Evolutionary conservation across 495 filamentous ascomycete genomes (phyloP).

Genomic region (Letharia columbiana): DNA sequence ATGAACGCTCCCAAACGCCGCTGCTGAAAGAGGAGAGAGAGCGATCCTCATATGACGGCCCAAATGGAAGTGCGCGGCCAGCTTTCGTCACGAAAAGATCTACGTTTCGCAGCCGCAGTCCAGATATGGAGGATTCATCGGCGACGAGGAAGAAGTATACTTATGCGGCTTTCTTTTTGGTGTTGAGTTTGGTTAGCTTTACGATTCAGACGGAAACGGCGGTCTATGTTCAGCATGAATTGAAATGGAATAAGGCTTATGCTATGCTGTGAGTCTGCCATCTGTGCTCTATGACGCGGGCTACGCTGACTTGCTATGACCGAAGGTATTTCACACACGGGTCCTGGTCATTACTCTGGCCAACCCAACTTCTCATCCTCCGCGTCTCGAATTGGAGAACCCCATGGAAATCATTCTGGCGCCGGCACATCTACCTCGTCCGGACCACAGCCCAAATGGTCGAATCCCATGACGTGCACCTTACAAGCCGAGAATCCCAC

Average conservation of each 20-base stretch:
- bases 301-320: conserved; percentile 1
- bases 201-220: conserved; percentile 89
- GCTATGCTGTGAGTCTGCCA: conserved; percentile 77
- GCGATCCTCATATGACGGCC: conserved; percentile 32
- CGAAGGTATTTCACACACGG: conserved; percentile 81
- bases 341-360: conserved; percentile 86
- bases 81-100: conserved; percentile 36
- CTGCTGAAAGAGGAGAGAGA: conserved; percentile 50
- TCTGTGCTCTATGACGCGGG: not conserved
- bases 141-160: conserved; percentile 74
- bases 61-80: conserved; percentile 33
- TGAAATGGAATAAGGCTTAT: conserved; percentile 93
- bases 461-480: conserved; percentile 54
- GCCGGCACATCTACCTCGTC: conserved; percentile 63
- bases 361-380: conserved; percentile 69
- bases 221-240: conserved; percentile 78
- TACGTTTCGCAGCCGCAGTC: conserved; percentile 54
- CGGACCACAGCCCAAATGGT: conserved; percentile 83
- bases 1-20: conserved; percentile 46
- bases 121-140: conserved; percentile 45
- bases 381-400: conserved; percentile 60
- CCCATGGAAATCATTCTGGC: conserved; percentile 83
- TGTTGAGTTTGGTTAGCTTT: conserved; percentile 74
- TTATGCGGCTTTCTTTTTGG: conserved; percentile 73
- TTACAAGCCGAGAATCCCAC: conserved; percentile 39